Evolutionary conservation across 2,329 filamentous ascomycete species (phyloP).

Genomic region (Colletotrichum horii): DNA sequence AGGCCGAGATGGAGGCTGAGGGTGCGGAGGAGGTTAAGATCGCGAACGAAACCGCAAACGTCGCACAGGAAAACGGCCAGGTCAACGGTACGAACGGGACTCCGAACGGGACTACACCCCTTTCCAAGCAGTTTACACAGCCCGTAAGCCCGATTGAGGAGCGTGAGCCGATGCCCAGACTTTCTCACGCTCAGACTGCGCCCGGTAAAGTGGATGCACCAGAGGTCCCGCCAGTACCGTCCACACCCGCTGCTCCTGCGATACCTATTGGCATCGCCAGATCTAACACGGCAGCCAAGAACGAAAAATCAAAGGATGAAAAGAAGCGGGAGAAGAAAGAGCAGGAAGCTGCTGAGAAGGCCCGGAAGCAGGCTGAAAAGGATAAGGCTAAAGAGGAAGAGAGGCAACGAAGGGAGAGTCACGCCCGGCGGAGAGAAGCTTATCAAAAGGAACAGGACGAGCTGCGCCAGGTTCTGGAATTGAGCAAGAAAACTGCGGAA

Average conservation of each 20-base stretch:
- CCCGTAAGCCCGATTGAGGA: constrained; percentile 52
- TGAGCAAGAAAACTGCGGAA: constrained; percentile 67
- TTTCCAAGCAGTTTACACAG: constrained; percentile 57
- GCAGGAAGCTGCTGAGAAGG: constrained; percentile 58
- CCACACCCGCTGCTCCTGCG: constrained; percentile 32
- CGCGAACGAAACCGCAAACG: constrained; percentile 60
- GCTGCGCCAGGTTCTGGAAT: constrained; percentile 66
- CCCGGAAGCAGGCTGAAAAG: constrained; percentile 49
- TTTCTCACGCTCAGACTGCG: constrained; percentile 72
- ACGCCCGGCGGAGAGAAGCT: constrained; percentile 38
- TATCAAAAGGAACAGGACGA: constrained; percentile 65
- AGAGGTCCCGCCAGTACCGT: constrained; percentile 32
- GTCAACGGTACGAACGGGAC: not conserved
- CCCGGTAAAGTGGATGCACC: constrained; percentile 44
- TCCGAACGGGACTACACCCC: constrained; percentile 46
- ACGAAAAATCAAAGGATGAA: constrained; percentile 60
- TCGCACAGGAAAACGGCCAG: constrained; percentile 54
- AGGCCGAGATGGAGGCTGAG: constrained; percentile 84
- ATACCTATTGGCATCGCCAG: constrained; percentile 26
- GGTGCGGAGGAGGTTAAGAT: constrained; percentile 67
- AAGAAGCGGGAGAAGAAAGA: constrained; percentile 75
- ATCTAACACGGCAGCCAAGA: constrained; percentile 23
- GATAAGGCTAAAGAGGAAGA: constrained; percentile 49
- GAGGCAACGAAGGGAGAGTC: constrained; percentile 43
- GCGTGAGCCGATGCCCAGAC: constrained; percentile 57